These are phyloP conservation scores for Clathrospora elynae DNA, from an alignment of 2,329 filamentous ascomycete species.

Conservation along the genomic window DNA sequence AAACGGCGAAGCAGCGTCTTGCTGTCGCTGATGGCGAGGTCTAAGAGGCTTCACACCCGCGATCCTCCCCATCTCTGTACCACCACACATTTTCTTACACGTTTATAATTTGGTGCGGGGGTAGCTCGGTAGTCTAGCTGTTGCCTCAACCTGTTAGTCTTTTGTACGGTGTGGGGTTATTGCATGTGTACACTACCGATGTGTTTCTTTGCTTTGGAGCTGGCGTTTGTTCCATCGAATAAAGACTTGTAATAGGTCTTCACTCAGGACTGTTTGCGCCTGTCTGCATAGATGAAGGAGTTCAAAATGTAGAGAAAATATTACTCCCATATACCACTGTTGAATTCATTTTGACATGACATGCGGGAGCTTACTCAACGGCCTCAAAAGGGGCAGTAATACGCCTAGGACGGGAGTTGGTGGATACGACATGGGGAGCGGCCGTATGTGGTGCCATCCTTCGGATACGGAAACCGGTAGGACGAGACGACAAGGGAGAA, in stretches of 20 bases:
- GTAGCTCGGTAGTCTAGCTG: neutral
- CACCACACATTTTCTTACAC: constrained; percentile 15
- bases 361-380: too few relatives aligned
- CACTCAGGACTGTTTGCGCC: constrained; percentile 6
- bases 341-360: neutral
- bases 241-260: too few relatives aligned
- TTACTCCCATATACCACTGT: constrained; percentile 1
- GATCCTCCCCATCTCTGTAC: constrained; percentile 5
- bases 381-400: too few relatives aligned
- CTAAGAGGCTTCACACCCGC: constrained; percentile 22
- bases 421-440: neutral
- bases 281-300: constrained; percentile 20
- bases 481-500: constrained; percentile 1
- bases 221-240: too few relatives aligned
- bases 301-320: constrained; percentile 17
- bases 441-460: constrained; percentile 1
- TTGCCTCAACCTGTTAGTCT: constrained; percentile 6
- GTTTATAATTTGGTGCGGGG: constrained; percentile 13
- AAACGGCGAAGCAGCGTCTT: constrained; percentile 56
- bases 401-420: too few relatives aligned
- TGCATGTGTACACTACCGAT: constrained; percentile 24
- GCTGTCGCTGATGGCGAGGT: constrained; percentile 55
- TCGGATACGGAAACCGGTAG: constrained; percentile 3
- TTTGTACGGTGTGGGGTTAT: constrained; percentile 7
- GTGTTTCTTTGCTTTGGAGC: constrained; percentile 8